Conservation (phyloP, 768 basidiomycete species). For the Trametes villosa region DNA sequence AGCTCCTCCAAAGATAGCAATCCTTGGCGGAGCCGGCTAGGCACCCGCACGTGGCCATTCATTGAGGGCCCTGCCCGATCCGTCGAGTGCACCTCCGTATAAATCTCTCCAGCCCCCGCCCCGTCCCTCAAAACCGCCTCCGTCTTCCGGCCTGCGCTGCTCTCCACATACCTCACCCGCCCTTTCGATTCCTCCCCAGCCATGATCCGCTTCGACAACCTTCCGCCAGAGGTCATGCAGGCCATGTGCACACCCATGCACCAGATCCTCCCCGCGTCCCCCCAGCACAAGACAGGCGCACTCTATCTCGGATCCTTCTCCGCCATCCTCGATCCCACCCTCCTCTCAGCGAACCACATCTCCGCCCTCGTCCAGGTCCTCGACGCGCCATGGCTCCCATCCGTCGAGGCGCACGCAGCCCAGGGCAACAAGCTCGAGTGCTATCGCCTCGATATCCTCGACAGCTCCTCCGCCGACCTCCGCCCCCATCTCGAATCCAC, state of each 20-base stretch:
- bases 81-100: not conserved
- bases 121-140: not conserved
- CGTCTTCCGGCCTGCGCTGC: not conserved
- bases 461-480: conserved; percentile 63
- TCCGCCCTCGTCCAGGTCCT: conserved; percentile 68
- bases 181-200: not conserved
- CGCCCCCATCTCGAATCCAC: conserved; percentile 69
- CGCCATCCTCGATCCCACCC: conserved; percentile 58
- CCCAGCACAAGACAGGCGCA: conserved; percentile 44
- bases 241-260: conserved; percentile 90
- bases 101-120: not conserved
- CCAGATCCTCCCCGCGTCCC: conserved; percentile 54
- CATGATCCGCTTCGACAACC: conserved; percentile 81
- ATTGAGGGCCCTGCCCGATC: not conserved
- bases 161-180: not conserved
- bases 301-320: conserved; percentile 74
- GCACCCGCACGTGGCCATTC: conserved; percentile 10
- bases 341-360: conserved; percentile 55
- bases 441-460: conserved; percentile 71
- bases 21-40: conserved; percentile 17
- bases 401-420: conserved; percentile 36
- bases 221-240: conserved; percentile 77
- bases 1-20: not conserved
- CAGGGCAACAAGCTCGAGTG: conserved; percentile 42
- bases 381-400: conserved; percentile 66